A percentile compares a stretch with the other conserved stretches of the same genome.
Conservation (phyloP, 2,329 filamentous ascomycete species). For the Pseudogymnoascus sp. region DNA sequence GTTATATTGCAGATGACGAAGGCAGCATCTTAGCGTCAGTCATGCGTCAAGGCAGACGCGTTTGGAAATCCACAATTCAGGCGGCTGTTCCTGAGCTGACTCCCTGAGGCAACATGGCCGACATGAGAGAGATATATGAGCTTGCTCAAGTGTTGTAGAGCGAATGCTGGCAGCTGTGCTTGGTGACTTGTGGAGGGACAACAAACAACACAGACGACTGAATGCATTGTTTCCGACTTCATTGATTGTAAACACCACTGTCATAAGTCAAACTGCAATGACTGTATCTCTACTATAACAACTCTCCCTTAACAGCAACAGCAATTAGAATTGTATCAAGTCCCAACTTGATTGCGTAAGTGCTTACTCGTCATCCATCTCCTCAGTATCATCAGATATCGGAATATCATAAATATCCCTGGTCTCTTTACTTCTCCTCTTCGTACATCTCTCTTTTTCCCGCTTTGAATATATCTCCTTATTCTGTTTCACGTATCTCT, state of each 20-base stretch:
- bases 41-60: neutral
- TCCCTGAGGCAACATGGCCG: neutral
- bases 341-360: neutral
- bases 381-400: neutral
- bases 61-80: neutral
- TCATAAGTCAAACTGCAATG: neutral
- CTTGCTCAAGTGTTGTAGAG: neutral
- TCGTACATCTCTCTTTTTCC: neutral
- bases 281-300: neutral
- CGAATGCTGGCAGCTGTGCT: neutral
- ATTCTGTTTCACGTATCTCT: neutral
- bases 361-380: neutral
- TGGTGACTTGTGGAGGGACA: neutral
- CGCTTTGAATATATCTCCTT: neutral
- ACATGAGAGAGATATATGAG: neutral
- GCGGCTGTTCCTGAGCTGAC: conserved; percentile 3
- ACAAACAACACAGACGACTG: neutral
- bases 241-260: neutral
- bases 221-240: neutral
- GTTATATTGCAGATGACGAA: conserved; percentile 5
- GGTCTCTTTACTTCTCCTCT: neutral
- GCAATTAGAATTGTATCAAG: neutral
- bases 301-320: neutral
- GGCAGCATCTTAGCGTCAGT: neutral
- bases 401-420: conserved; percentile 6